A percentile compares a stretch with the other conserved stretches of the same genome.
Conservation (phyloP, 495 filamentous ascomycete species). For the Penicillium chermesinum region DNA sequence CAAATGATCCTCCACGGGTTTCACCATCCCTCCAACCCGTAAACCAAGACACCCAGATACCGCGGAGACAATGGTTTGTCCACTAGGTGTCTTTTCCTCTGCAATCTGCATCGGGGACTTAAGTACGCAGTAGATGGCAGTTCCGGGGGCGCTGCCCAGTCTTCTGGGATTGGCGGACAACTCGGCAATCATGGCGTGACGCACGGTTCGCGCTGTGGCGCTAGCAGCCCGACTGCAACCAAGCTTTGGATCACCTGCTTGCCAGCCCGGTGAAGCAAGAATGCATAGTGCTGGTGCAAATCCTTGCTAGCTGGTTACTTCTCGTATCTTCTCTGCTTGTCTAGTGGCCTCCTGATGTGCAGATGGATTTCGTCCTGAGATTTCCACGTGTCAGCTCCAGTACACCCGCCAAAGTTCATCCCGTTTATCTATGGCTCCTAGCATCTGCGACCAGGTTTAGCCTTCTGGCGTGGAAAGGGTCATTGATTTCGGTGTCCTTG, state of each 20-base stretch:
- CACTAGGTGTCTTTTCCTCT: constrained; percentile 22
- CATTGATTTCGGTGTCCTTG: constrained; percentile 14
- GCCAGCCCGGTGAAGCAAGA: constrained; percentile 21
- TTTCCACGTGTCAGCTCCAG: constrained; percentile 22
- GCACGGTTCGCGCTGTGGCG: constrained; percentile 15
- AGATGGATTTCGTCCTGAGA: constrained; percentile 16
- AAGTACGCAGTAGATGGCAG: too few species aligned
- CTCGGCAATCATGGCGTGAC: constrained; percentile 20
- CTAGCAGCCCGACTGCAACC: constrained; percentile 4
- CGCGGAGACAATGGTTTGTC: constrained; percentile 16
- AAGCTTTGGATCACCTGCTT: constrained; percentile 8
- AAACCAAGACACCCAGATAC: constrained; percentile 22
- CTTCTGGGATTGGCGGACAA: constrained; percentile 12
- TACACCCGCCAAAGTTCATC: constrained; percentile 15
- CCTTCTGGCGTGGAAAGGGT: constrained; percentile 11
- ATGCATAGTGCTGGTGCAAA: constrained; percentile 17
- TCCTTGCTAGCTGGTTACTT: constrained; percentile 11
- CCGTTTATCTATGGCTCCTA: constrained; percentile 15
- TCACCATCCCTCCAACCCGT: constrained; percentile 25
- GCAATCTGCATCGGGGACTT: too few species aligned
- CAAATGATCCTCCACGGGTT: constrained; percentile 14
- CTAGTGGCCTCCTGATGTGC: constrained; percentile 14
- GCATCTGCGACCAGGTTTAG: constrained; percentile 16
- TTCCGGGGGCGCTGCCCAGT: constrained; percentile 16
- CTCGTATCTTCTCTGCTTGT: constrained; percentile 1